phyloP scores from a whole-genome alignment of 495 filamentous ascomycete species.

The Hypoxylon cercidicola region DNA sequence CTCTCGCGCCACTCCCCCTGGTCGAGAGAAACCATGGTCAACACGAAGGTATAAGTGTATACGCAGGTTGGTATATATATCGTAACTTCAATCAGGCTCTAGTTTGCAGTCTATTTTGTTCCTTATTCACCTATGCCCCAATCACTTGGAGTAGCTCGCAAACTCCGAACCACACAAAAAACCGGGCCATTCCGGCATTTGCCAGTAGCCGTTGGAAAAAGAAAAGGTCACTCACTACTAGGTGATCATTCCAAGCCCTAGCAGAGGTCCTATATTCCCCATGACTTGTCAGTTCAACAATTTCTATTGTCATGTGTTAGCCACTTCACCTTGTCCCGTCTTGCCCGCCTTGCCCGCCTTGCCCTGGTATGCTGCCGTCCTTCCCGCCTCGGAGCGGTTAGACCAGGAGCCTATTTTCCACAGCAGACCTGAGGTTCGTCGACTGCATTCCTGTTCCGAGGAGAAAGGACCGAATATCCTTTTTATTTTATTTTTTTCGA shows the following conservation, averaged over 20 bases:
- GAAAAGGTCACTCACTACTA: slow-evolving; percentile 21
- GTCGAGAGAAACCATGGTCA: not conserved
- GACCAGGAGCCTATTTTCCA: slow-evolving; percentile 4
- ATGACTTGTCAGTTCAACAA: slow-evolving; percentile 18
- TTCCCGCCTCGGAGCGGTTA: not conserved
- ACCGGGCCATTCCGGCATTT: slow-evolving; percentile 5
- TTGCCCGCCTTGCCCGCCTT: not conserved
- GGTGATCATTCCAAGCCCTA: slow-evolving; percentile 25
- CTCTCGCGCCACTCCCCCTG: slow-evolving; percentile 2
- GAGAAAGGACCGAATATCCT: slow-evolving; percentile 31
- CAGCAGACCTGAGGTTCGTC: slow-evolving; percentile 7
- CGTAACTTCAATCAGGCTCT: not conserved
- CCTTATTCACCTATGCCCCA: not conserved
- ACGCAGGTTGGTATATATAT: slow-evolving; percentile 5
- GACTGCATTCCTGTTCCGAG: slow-evolving; percentile 27
- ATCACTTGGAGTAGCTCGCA: not conserved
- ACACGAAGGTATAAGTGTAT: not conserved
- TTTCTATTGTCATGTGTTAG: slow-evolving; percentile 15
- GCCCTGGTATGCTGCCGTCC: slow-evolving; percentile 23
- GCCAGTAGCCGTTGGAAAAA: slow-evolving; percentile 14
- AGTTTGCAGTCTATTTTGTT: not conserved
- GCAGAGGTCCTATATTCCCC: not conserved
- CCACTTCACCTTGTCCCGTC: slow-evolving; percentile 5
- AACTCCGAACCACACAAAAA: slow-evolving; percentile 22
- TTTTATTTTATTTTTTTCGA: not conserved